Evolutionary conservation across 1,284 basidiomycete genomes (phyloP).

Genomic region (Ceratobasidium sp.): DNA sequence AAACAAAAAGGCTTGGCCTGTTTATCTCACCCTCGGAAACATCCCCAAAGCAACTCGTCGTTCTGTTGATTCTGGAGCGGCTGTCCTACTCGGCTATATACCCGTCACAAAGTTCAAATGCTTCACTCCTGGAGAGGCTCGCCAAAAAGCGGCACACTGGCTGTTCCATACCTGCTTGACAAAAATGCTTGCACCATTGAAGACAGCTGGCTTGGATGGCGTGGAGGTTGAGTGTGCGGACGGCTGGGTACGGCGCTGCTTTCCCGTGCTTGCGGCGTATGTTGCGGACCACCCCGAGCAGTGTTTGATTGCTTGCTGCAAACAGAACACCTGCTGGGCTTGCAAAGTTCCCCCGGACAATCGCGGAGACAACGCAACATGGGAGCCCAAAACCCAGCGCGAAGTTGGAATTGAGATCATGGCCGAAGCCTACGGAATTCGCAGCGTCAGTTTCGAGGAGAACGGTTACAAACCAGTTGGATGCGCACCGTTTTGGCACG

Average conservation of each 20-base stretch:
- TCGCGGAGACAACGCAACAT: neutral
- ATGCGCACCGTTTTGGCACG: conserved; percentile 53
- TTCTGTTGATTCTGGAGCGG: conserved; percentile 3
- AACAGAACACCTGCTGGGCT: conserved; percentile 2
- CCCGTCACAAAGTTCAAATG: conserved; percentile 38
- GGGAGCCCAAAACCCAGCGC: neutral
- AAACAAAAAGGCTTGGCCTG: conserved; percentile 33
- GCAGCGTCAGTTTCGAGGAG: neutral
- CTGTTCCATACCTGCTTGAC: conserved; percentile 44
- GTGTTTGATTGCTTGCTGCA: conserved; percentile 38
- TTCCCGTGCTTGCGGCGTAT: conserved; percentile 43
- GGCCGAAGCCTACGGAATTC: neutral
- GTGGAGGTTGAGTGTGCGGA: conserved; percentile 45
- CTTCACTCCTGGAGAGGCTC: conserved; percentile 17
- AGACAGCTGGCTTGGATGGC: conserved; percentile 28
- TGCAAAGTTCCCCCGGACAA: neutral
- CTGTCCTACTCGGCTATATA: conserved; percentile 41
- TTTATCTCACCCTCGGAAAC: conserved; percentile 44
- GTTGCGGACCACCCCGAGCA: conserved; percentile 47
- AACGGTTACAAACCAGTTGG: neutral
- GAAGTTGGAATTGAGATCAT: neutral
- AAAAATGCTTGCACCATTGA: conserved; percentile 30
- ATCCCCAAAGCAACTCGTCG: conserved; percentile 44
- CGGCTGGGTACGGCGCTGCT: conserved; percentile 29
- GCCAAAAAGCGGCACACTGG: conserved; percentile 4